phyloP scores from a whole-genome alignment of 2,329 filamentous ascomycete species.

The Cytospora schulzeri region DNA sequence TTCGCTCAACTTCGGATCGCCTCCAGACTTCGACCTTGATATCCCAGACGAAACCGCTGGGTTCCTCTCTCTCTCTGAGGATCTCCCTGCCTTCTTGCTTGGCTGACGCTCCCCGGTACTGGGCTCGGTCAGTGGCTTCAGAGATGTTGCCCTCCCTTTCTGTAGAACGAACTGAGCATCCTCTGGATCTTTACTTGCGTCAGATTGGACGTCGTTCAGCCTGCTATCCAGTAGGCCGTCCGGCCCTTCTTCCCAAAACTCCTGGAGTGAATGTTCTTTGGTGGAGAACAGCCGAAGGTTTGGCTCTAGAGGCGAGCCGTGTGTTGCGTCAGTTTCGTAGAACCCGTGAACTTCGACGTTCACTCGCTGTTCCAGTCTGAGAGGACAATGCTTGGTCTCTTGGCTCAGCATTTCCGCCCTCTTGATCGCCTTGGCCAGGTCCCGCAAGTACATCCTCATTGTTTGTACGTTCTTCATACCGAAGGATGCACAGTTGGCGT shows the following conservation, averaged over 20 bases:
- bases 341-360: conserved; percentile 58
- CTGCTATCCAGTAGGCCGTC: conserved; percentile 1
- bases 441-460: conserved; percentile 40
- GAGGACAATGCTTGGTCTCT: conserved; percentile 41
- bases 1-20: background rate
- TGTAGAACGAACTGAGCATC: background rate
- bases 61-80: background rate
- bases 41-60: background rate
- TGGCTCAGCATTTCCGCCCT: conserved; percentile 37
- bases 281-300: conserved; percentile 2
- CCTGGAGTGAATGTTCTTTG: conserved; percentile 4
- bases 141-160: background rate
- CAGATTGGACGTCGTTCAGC: background rate
- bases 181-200: background rate
- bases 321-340: conserved; percentile 53
- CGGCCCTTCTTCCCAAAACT: conserved; percentile 3
- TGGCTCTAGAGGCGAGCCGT: background rate
- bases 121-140: background rate
- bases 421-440: conserved; percentile 36
- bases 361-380: conserved; percentile 52
- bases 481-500: conserved; percentile 54
- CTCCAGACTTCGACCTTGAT: background rate
- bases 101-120: background rate
- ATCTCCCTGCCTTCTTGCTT: background rate
- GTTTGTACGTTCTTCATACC: conserved; percentile 49